Base-by-base conservation (phyloP, 345 rosid species). In the Eucalyptus marginata region DNA sequence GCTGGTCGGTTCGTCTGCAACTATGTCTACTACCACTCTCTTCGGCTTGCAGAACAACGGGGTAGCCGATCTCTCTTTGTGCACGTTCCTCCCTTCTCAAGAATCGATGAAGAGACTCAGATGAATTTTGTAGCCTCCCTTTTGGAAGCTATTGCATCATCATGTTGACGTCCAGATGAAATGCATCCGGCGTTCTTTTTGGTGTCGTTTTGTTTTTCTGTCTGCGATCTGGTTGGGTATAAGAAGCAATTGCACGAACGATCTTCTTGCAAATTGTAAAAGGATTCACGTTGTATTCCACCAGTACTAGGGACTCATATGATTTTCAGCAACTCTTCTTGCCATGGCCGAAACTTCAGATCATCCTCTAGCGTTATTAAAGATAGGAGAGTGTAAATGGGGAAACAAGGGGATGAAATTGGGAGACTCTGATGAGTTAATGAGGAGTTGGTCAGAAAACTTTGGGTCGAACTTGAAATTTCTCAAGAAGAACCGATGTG, bases 1-100 rank as follows among this genome's bases (percentile, higher is more conserved):
- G 99, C 99, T 3, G 99, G 99, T 44, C 95, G 98, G 56, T 98
- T 98, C 88, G 99, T 98, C 44, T 98, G 99, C 97, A 98, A 97
- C 92, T 98, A 97, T 87, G 97, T 97, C n/a, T 97, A 98, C 92
- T 98, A 98, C 86, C 99, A 98, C 54, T 98, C 99, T 79, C 97
- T 98, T 86, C 91, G 95, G 88, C 96, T 98, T 91, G 99, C 98
- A 22, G 98, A 95, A 87, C 93, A 93, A 93, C 96, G 93, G 50
- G 97, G 93, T 88, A 92, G 87, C 87, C 93, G 91, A 89, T 94
- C 99, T 44, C 96, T 98, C 81, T 98, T 98, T 90, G 99, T 97
- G 84, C 99, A 98, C 54, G 97, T 98, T 83, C 99, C 99, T 62
- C 97, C 96, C 80, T 98, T 98, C 94, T 89, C 94, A 88, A 94